These are phyloP conservation scores for Zygosaccharomyces sapae DNA, from an alignment of 1,139 yeast species.

Conservation along the genomic window DNA sequence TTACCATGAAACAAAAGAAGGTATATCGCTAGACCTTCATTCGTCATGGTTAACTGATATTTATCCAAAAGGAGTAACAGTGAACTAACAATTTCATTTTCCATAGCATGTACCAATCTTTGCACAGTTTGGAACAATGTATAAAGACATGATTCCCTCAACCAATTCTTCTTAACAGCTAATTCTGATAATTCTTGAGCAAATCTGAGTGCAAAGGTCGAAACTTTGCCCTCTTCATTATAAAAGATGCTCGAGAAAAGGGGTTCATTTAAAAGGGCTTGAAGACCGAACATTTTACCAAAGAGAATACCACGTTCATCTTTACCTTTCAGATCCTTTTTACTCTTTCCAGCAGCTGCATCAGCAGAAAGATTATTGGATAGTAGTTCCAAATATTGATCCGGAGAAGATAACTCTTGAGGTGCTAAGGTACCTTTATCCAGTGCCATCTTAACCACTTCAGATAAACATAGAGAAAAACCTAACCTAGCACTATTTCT, in stretches of 20 bases:
- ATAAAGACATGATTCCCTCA: conserved; percentile 74
- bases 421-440: conserved; percentile 25
- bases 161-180: conserved; percentile 71
- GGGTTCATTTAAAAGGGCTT: conserved; percentile 61
- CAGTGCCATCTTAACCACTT: conserved; percentile 51
- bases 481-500: conserved; percentile 85
- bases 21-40: conserved; percentile 79
- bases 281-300: conserved; percentile 83
- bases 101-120: conserved; percentile 30
- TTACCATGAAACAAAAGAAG: conserved; percentile 41
- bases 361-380: conserved; percentile 38
- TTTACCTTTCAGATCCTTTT: conserved; percentile 78
- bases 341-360: conserved; percentile 41
- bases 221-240: conserved; percentile 27
- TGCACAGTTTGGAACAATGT: conserved; percentile 57
- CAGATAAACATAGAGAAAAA: conserved; percentile 82
- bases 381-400: conserved; percentile 39
- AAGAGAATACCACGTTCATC: conserved; percentile 79
- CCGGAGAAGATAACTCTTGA: conserved; percentile 26
- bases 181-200: conserved; percentile 52
- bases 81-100: conserved; percentile 33
- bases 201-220: conserved; percentile 40
- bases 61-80: conserved; percentile 46
- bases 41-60: conserved; percentile 55
- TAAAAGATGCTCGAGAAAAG: conserved; percentile 39